A percentile compares a stretch with the other conserved stretches of the same genome.
These are phyloP conservation scores for Yarrowia sp. DNA, from an alignment of 805 yeast species.

Conservation along the genomic window DNA sequence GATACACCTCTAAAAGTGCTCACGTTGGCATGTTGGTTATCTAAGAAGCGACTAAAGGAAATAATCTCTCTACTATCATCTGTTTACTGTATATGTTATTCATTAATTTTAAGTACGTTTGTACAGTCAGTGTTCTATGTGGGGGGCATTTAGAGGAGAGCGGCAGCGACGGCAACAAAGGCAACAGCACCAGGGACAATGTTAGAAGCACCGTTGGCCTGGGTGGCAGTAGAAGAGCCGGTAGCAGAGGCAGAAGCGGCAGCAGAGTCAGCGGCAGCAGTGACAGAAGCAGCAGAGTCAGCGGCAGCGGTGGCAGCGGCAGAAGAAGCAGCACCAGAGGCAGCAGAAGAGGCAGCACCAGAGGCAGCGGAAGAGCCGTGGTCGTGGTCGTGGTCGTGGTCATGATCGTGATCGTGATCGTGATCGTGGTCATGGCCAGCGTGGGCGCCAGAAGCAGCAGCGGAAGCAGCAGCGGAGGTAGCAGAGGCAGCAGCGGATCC, in stretches of 20 bases:
- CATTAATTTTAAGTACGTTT: not conserved
- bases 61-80: no score
- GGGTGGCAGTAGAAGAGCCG: conserved; percentile 12
- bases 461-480: conserved; percentile 10
- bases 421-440: conserved; percentile 19
- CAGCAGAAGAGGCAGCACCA: not conserved
- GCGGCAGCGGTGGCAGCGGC: conserved; percentile 2
- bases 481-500: conserved; percentile 16
- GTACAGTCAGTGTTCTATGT: conserved; percentile 2
- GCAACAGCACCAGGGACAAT: conserved; percentile 28
- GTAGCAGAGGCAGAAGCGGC: conserved; percentile 12
- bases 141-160: conserved; percentile 9
- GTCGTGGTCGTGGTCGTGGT: conserved; percentile 17
- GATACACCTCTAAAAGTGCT: no score
- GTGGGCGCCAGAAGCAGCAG: conserved; percentile 18
- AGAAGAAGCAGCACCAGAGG: not conserved
- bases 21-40: no score
- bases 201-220: conserved; percentile 37
- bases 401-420: conserved; percentile 26
- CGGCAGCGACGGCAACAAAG: conserved; percentile 32
- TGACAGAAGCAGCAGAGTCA: not conserved
- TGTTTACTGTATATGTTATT: not conserved
- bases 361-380: conserved; percentile 9
- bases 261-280: not conserved
- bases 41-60: no score